Conservation (phyloP, 305 asterid genomes). For the Ruellia speciosa region DNA sequence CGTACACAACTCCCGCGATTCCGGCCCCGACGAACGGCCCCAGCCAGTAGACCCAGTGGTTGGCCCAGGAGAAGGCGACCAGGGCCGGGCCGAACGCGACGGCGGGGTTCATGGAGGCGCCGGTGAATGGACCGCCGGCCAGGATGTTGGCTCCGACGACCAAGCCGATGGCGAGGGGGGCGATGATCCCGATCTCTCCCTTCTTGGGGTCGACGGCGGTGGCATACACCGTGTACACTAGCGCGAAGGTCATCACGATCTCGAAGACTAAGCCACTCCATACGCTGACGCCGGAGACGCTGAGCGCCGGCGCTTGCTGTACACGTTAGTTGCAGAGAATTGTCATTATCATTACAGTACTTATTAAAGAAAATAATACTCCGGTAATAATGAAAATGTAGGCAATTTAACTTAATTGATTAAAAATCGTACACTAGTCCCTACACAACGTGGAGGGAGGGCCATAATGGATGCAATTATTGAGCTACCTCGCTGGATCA, state of each 20-base stretch:
- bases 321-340: neutral
- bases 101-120: slow-evolving; percentile 60
- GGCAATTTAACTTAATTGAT: too few relatives aligned
- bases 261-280: slow-evolving; percentile 43
- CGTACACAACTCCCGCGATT: slow-evolving; percentile 41
- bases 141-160: slow-evolving; percentile 50
- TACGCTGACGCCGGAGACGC: slow-evolving; percentile 22
- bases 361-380: too few relatives aligned
- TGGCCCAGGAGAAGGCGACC: slow-evolving; percentile 26
- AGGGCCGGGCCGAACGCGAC: slow-evolving; percentile 48
- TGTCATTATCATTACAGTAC: too few relatives aligned
- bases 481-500: too few relatives aligned
- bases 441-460: too few relatives aligned
- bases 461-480: too few relatives aligned
- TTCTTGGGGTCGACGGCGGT: slow-evolving; percentile 51
- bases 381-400: too few relatives aligned
- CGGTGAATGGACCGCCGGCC: slow-evolving; percentile 52
- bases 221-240: slow-evolving; percentile 53
- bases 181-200: slow-evolving; percentile 42
- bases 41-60: slow-evolving; percentile 59
- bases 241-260: slow-evolving; percentile 47
- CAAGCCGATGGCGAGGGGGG: slow-evolving; percentile 44
- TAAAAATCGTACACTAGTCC: too few relatives aligned
- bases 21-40: slow-evolving; percentile 49
- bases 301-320: slow-evolving; percentile 21